Base-by-base conservation (phyloP, 2,329 filamentous ascomycete genomes). In the Ophiostoma sp. region DNA sequence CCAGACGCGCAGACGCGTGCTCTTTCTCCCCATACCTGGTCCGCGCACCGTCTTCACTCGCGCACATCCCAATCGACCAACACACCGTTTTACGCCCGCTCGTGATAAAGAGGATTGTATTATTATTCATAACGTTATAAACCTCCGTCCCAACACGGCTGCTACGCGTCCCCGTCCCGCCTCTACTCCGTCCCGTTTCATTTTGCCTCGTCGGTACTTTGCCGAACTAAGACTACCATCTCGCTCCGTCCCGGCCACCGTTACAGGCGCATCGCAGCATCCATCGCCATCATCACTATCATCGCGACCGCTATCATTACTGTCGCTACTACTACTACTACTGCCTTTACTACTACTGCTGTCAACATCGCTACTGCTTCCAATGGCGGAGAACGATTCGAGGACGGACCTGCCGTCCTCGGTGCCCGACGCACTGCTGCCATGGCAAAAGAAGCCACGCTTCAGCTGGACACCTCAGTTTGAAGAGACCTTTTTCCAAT, bases 401-500 rank as follows among this genome's bases (percentile, higher is more conserved):
- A 65, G 65, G 64, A 68, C 67, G 44, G 70, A 70, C 62, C 49
- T 66, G 69, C 71, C 72, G 66, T 55, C 68, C 63, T 52, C 65
- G 47, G 69, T 70, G 44, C 68, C 68, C 8, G 64, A 55, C 6
- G 69, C 69, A n/a, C 49, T 52, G 49, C 49, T 52, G 7, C 67
- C 71, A 62, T 71, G 70, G 70, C 69, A 76, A 66, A 75, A 75
- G 63, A 77, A 77, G 44, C 84, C 84, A 66, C 82, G 85, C 69
- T 87, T 87, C 75, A 86, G 83, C 75, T 87, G 85, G 85, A 86
- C 83, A 67, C 79, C 81, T 1, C 80, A 81, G 27, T 87, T 82
- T 78, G 85, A 87, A 76, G 80, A 81, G 67, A 87, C 85, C 69
- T 87, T 87, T 76, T 87, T 87, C 76, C 79, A 81, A 67, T 87